Evolutionary conservation across 2,329 filamentous ascomycete species (phyloP).

Genomic region (Ceratocystis papillata): DNA sequence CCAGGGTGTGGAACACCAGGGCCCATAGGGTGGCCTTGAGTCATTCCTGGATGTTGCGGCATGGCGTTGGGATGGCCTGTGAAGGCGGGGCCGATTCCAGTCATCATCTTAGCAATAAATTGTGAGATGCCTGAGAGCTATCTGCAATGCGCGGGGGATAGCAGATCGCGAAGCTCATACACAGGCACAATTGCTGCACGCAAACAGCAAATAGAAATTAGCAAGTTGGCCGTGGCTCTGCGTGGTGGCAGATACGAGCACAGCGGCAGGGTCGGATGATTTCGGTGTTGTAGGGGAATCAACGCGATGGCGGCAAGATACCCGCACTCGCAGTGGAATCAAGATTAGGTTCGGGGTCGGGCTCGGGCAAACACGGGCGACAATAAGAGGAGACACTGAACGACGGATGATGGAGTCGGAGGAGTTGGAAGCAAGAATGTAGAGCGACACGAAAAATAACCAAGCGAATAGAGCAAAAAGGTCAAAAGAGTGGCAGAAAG

Average conservation of each 20-base stretch:
- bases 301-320: not conserved
- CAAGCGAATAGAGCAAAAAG: not conserved
- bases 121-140: not conserved
- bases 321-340: not conserved
- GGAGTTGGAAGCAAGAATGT: not conserved
- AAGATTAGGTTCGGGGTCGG: not conserved
- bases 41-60: slow-evolving; percentile 59
- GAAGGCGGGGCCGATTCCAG: slow-evolving; percentile 54
- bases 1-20: slow-evolving; percentile 56
- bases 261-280: not conserved
- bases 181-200: not conserved
- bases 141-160: not conserved
- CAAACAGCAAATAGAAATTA: not conserved
- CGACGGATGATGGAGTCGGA: not conserved
- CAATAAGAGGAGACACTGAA: slow-evolving; percentile 24
- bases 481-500: not conserved
- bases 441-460: not conserved
- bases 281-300: not conserved
- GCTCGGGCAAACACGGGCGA: slow-evolving; percentile 19
- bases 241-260: not conserved
- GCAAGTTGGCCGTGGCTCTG: not conserved
- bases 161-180: slow-evolving; percentile 2
- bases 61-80: slow-evolving; percentile 58
- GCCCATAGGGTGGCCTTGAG: slow-evolving; percentile 50
- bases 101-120: slow-evolving; percentile 49